These are phyloP conservation scores for Ophiostoma tasmaniense DNA, from an alignment of 2,329 filamentous ascomycete genomes.

Conservation along the genomic window DNA sequence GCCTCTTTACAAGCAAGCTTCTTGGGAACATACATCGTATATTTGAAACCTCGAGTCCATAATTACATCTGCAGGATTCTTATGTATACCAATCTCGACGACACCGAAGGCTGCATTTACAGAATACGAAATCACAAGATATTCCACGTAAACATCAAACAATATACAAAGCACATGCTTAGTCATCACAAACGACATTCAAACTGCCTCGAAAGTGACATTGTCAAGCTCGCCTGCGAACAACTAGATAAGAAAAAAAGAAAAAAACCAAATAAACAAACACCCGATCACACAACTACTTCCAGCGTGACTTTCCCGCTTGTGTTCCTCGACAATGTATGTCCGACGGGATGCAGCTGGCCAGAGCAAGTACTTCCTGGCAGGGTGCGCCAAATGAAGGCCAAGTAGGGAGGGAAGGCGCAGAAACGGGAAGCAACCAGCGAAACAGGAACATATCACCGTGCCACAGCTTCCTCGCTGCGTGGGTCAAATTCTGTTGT, in stretches of 20 bases:
- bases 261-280: neutral
- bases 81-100: neutral
- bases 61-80: neutral
- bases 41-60: neutral
- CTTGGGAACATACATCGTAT: neutral
- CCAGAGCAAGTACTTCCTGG: neutral
- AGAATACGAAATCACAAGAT: too few relatives aligned
- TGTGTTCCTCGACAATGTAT: neutral
- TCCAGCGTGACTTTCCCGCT: neutral
- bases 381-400: neutral
- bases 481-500: constrained; percentile 7
- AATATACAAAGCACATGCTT: neutral
- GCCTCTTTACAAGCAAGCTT: neutral
- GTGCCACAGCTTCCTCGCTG: neutral
- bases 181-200: neutral
- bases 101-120: neutral
- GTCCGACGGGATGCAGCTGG: neutral
- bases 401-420: neutral
- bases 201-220: neutral
- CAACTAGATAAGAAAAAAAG: neutral
- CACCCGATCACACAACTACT: neutral
- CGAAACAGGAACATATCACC: neutral
- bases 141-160: neutral
- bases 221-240: neutral
- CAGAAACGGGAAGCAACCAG: neutral